These are phyloP conservation scores for Arthrobotrys megalospora DNA, from an alignment of 2,329 filamentous ascomycete species.

Conservation along the genomic window DNA sequence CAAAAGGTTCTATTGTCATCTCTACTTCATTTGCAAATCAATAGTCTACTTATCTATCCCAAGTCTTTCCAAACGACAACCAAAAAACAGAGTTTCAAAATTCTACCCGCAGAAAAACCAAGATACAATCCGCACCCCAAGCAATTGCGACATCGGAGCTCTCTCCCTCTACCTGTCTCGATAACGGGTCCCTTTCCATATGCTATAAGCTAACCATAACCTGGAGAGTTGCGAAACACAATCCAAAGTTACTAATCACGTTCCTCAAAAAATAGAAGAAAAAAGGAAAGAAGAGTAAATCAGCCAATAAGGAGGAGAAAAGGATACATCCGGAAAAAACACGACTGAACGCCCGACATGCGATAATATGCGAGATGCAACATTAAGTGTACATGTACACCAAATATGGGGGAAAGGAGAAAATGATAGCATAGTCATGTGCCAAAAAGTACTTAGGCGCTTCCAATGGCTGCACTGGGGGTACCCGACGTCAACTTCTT, in stretches of 20 bases:
- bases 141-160: constrained; percentile 7
- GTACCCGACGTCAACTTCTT: constrained; percentile 21
- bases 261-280: constrained; percentile 28
- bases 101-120: constrained; percentile 7
- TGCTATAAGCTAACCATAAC: constrained; percentile 43
- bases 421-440: not conserved
- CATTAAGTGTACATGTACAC: constrained; percentile 13
- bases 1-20: not conserved
- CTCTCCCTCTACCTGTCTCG: constrained; percentile 30
- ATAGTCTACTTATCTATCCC: constrained; percentile 10
- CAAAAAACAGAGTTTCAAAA: not conserved
- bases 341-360: constrained; percentile 42
- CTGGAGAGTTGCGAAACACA: constrained; percentile 56
- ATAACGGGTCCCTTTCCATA: constrained; percentile 31
- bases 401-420: not conserved
- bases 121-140: constrained; percentile 4
- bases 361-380: constrained; percentile 35
- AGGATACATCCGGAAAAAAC: constrained; percentile 17
- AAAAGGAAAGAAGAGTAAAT: constrained; percentile 8
- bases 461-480: constrained; percentile 23
- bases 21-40: not conserved
- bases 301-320: constrained; percentile 17
- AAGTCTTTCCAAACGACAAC: not conserved
- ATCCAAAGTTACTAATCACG: constrained; percentile 58
- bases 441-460: constrained; percentile 20